Evolutionary conservation across 1,284 basidiomycete species (phyloP), one percentile per base, ranked within the genome.

Genomic region (Irpex sp.): DNA sequence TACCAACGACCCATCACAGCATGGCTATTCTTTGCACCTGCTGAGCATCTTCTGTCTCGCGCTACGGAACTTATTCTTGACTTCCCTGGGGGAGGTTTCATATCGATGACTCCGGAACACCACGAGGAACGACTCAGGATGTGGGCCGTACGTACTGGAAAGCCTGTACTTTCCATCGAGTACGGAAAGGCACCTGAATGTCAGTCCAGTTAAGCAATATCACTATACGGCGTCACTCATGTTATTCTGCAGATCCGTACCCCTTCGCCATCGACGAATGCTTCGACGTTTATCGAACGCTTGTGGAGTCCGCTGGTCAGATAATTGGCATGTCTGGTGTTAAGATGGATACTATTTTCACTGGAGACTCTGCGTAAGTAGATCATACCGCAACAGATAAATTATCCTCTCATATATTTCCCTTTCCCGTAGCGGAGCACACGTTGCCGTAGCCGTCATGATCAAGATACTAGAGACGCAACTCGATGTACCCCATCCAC

Each of bases 181-280:
- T 98, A 98, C 74, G 93, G 95, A 61, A 99, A 98, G 78, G 94
- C 96, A 31, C 96, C 96, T 5, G 95, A 97, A 82, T 95, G 94
- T 94, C 74, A 77, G 87, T 79, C 15, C 31, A 38, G 47, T 26
- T 4, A 3, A 52, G 3, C 51, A 19, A 52, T 3, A 34, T 26
- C 26, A 7, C 58, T 15, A 34, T 3, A 15, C 58, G 26, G 47
- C 17, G 38, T 11, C 17, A 26, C 26, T 11, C 31, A 34, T 8
- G 36, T 17, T 65, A 40, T 66, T 26, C 3, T 44, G 40, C 8
- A 96, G 94, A 96, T 79, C 96, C 95, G 2, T 98, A 94, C 75
- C 96, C 96, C 0, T 98, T 91, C 77, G 94, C 96, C 1, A 91
- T 96, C 64, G 95, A 98, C 74, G 96, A 98, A 72, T 91, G 91